A percentile compares a stretch with the other conserved stretches of the same genome.
phyloP scores from a whole-genome alignment of 2,329 filamentous ascomycete genomes.

The Helotiales sp. region DNA sequence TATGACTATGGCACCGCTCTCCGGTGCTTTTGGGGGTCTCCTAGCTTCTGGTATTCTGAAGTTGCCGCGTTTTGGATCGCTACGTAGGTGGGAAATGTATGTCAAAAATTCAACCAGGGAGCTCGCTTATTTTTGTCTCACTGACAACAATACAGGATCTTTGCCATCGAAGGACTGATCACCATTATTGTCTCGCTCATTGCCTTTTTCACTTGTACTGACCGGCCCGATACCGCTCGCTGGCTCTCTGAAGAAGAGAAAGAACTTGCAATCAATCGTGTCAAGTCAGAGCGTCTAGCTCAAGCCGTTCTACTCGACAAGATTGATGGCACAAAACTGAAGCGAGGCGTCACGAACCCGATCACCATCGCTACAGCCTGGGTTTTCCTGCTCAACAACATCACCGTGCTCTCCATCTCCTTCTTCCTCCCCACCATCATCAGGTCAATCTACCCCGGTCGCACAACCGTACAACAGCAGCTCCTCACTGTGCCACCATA shows the following conservation, averaged over 20 bases:
- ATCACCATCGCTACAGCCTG: background rate
- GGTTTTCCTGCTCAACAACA: background rate
- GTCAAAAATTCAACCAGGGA: background rate
- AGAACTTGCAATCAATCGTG: background rate
- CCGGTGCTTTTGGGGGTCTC: background rate
- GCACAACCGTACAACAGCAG: background rate
- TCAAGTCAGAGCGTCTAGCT: background rate
- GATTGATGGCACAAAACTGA: background rate
- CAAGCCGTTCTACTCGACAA: background rate
- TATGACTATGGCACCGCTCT: background rate
- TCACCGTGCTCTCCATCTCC: background rate
- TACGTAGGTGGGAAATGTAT: background rate
- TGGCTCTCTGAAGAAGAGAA: background rate
- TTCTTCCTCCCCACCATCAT: background rate
- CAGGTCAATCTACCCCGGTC: background rate
- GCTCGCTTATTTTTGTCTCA: background rate
- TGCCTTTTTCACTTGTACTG: background rate
- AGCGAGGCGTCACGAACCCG: background rate
- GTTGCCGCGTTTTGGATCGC: background rate
- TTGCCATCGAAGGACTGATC: background rate
- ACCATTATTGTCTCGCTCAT: background rate
- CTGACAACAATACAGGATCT: background rate
- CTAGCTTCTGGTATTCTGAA: background rate
- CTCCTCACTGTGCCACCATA: background rate
- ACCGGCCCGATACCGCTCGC: background rate